Conservation (phyloP, 2,329 filamentous ascomycete genomes). For the Curvularia eragrostidis region DNA sequence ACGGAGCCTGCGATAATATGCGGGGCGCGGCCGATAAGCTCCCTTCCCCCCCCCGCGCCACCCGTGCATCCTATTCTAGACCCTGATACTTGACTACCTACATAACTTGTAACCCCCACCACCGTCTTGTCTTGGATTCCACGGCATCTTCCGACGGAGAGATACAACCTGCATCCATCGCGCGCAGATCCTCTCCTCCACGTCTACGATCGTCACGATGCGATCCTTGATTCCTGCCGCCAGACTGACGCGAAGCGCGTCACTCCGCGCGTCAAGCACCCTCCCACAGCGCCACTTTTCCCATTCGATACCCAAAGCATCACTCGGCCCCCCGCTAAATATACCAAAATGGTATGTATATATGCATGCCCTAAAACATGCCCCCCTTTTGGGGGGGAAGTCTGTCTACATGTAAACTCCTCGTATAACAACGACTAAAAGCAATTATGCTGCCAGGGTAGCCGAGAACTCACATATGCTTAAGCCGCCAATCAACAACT, state of each 20-base stretch:
- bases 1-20: slow-evolving; percentile 24
- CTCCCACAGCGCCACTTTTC: slow-evolving; percentile 37
- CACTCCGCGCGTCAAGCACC: slow-evolving; percentile 17
- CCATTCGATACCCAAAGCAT: slow-evolving; percentile 25
- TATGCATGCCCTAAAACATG: no score
- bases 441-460: slow-evolving; percentile 65
- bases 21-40: slow-evolving; percentile 14
- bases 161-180: no score
- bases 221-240: slow-evolving; percentile 27
- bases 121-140: no score
- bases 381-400: no score
- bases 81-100: slow-evolving; percentile 5
- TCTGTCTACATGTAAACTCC: no score
- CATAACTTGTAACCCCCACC: no score
- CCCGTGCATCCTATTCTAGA: slow-evolving; percentile 5
- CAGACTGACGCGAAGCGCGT: slow-evolving; percentile 22
- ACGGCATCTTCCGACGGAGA: neutral
- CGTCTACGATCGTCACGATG: slow-evolving; percentile 25
- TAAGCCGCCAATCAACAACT: slow-evolving; percentile 95
- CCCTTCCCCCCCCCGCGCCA: slow-evolving; percentile 6
- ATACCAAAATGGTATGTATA: slow-evolving; percentile 51
- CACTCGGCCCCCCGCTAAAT: slow-evolving; percentile 46
- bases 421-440: neutral
- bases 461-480: slow-evolving; percentile 90
- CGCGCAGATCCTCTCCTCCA: no score